Evolutionary conservation across 768 basidiomycete species (phyloP).

Genomic region (Tricholoma terreum): DNA sequence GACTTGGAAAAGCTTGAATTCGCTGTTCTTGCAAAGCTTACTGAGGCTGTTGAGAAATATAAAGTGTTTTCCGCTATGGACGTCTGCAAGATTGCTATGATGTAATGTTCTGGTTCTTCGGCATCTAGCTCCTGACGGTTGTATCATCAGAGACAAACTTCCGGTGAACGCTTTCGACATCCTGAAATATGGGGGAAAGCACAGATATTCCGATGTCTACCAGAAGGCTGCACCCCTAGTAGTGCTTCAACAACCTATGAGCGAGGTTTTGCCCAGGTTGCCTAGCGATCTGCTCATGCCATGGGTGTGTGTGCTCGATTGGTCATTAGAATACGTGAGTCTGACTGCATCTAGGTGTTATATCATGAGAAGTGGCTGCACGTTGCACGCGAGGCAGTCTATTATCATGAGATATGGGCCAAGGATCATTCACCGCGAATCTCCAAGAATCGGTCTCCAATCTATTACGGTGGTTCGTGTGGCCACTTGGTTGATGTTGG

Average conservation of each 20-base stretch:
- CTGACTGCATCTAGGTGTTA: neutral
- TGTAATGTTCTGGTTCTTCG: neutral
- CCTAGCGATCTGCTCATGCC: neutral
- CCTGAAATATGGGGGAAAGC: neutral
- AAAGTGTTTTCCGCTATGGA: neutral
- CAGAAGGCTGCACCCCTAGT: neutral
- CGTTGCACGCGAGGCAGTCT: neutral
- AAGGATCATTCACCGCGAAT: neutral
- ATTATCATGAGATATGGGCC: neutral
- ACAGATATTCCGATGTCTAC: neutral
- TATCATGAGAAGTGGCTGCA: neutral
- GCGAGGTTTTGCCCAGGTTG: neutral
- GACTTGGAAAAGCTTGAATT: neutral
- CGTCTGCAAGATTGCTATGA: conserved; percentile 5
- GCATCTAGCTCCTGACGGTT: neutral
- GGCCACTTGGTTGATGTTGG: too few species aligned
- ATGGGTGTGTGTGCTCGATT: neutral
- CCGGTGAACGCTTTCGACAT: neutral
- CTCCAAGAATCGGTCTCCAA: too few species aligned
- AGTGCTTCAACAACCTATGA: neutral
- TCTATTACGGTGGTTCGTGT: too few species aligned
- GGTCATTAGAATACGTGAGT: neutral
- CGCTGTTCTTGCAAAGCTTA: neutral
- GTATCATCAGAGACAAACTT: neutral
- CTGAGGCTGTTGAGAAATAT: conserved; percentile 10